Evolutionary conservation across 1,139 yeast species (phyloP).

Genomic region (Pichia sp.): DNA sequence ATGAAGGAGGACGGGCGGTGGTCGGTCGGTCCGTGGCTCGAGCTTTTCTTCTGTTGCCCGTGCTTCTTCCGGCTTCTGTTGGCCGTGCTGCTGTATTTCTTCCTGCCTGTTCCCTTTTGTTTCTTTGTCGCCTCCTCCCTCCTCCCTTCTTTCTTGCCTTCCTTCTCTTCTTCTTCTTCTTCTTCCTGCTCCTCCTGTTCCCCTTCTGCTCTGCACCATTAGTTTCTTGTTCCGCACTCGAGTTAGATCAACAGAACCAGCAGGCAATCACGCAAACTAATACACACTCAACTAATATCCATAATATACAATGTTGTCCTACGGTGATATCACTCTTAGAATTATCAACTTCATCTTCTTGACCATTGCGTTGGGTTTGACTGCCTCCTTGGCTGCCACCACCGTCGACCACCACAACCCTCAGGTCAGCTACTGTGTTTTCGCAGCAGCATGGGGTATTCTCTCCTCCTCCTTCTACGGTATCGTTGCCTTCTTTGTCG

Average conservation of each 20-base stretch:
- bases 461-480: slow-evolving; percentile 81
- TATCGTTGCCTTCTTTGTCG: slow-evolving; percentile 68
- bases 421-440: slow-evolving; percentile 83
- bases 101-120: neutral
- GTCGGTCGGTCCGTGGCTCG: neutral
- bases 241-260: neutral
- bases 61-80: neutral
- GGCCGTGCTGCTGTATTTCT: neutral
- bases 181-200: neutral
- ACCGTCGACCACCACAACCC: slow-evolving; percentile 55
- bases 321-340: slow-evolving; percentile 75
- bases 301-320: slow-evolving; percentile 41
- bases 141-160: neutral
- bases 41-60: neutral
- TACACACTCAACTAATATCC: neutral
- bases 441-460: slow-evolving; percentile 81
- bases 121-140: neutral
- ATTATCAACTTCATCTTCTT: slow-evolving; percentile 68
- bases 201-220: neutral
- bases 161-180: neutral
- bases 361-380: slow-evolving; percentile 74
- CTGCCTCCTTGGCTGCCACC: slow-evolving; percentile 78
- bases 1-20: neutral
- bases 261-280: neutral
- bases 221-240: neutral